phyloP scores from a whole-genome alignment of 2,329 filamentous ascomycete species.

The Aaosphaeria arxii region DNA sequence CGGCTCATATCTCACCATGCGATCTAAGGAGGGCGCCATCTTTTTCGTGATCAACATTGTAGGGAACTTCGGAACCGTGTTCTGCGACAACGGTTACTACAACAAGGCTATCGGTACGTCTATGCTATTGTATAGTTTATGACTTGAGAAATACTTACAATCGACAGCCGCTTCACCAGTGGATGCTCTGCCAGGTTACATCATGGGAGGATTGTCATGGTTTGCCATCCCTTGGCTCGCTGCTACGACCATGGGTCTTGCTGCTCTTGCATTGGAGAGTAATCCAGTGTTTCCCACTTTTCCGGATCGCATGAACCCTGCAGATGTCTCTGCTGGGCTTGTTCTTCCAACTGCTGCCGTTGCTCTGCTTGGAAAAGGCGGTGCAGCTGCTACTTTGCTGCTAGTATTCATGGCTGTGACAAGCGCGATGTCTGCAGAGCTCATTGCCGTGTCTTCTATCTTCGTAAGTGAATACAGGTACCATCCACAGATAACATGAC shows the following conservation, averaged over 20 bases:
- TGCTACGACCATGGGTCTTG: slow-evolving; percentile 83
- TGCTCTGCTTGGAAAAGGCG: slow-evolving; percentile 76
- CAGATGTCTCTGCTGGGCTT: slow-evolving; percentile 77
- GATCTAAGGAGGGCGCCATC: slow-evolving; percentile 73
- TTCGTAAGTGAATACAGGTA: slow-evolving; percentile 61
- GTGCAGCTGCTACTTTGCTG: slow-evolving; percentile 73
- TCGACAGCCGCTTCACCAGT: slow-evolving; percentile 83
- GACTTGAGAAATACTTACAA: slow-evolving; percentile 65
- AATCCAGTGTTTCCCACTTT: slow-evolving; percentile 70
- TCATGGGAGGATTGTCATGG: slow-evolving; percentile 83
- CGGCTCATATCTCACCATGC: slow-evolving; percentile 86
- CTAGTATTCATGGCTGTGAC: slow-evolving; percentile 92
- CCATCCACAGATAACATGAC: neutral
- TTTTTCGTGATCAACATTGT: slow-evolving; percentile 92
- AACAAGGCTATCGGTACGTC: slow-evolving; percentile 75
- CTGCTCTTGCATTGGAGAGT: slow-evolving; percentile 74
- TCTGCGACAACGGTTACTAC: slow-evolving; percentile 83
- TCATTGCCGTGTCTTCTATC: slow-evolving; percentile 86
- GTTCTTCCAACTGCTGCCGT: slow-evolving; percentile 84
- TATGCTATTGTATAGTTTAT: neutral
- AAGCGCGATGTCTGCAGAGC: slow-evolving; percentile 74
- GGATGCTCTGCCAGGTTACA: slow-evolving; percentile 82
- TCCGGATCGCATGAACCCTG: slow-evolving; percentile 66
- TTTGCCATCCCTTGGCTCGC: slow-evolving; percentile 91
- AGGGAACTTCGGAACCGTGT: slow-evolving; percentile 80